Base-by-base conservation (phyloP, 768 basidiomycete genomes). In the Butyriboletus loyo region DNA sequence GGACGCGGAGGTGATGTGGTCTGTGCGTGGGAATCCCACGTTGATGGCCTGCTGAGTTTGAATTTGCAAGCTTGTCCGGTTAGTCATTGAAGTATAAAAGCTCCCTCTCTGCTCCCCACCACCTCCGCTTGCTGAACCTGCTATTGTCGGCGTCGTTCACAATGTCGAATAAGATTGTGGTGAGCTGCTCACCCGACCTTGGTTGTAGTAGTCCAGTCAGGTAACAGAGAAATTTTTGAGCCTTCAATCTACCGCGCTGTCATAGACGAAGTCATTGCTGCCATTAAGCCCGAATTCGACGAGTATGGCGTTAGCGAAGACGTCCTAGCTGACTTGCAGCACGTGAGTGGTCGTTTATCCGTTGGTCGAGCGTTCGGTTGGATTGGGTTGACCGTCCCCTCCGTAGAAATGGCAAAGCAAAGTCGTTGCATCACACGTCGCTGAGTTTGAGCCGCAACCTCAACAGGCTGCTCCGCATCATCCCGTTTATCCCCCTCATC, bases 121-220 rank as follows among this genome's bases (percentile, higher is more conserved):
- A 66, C 60, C 49, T 56, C 66, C 65, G 52, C 64, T 62, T 58
- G 69, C 60, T 63, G 66, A 60, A 55, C 53, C 48, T 50, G 58
- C 54, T 52, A 61, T 57, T 51, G 59, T 66, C 57, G 61, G 64
- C 59, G 64, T 63, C 60, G 56, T 67, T 62, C 66, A 61, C 67
- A 66, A 96, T 95, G 93, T 94, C 92, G 55, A 96, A 96, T 87
- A 95, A 95, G 80, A 92, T 93, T 79, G 93, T 96, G 85, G 92
- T 94, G 82, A 90, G 89, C 87, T 84, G 76, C 80, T 82, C 84
- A 80, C 81, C 72, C 76, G 73, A 78, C 73, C 73, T 73, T 72
- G 72, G 74, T 70, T 69, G 73, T 79, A 76, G 79, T 82, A 82
- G 79, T 76, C 68, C 68, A 73, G 69, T 57, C 66, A 62, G 73